Evolutionary conservation across 2,329 filamentous ascomycete species (phyloP).

Genomic region (Aureobasidium zeae): DNA sequence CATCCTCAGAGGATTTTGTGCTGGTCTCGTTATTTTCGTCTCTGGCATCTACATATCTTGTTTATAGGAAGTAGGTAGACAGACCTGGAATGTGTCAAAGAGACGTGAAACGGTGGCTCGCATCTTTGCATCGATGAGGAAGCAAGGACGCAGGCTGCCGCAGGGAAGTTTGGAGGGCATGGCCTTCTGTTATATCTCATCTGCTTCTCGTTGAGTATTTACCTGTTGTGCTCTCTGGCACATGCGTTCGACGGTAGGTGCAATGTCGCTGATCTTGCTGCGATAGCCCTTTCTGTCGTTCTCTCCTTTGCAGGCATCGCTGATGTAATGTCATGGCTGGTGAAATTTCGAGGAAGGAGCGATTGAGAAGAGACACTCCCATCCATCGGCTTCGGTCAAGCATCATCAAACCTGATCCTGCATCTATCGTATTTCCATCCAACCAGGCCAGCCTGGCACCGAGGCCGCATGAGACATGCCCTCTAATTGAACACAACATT

Average conservation of each 20-base stretch:
- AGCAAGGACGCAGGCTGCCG: conserved; percentile 10
- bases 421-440: conserved; percentile 13
- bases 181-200: background rate
- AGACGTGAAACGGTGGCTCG: background rate
- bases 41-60: no score
- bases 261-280: conserved; percentile 1
- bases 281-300: background rate
- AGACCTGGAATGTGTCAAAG: background rate
- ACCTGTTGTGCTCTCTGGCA: background rate
- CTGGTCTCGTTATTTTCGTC: no score
- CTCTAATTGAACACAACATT: conserved; percentile 11
- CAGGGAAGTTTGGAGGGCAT: background rate
- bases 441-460: conserved; percentile 4
- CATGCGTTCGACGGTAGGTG: background rate
- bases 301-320: conserved; percentile 11
- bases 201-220: background rate
- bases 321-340: background rate
- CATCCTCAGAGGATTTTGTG: no score
- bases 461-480: conserved; percentile 13
- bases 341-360: conserved; percentile 13
- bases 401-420: background rate
- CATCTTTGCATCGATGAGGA: background rate
- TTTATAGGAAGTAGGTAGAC: no score
- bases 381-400: background rate
- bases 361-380: background rate